Percentiles rank a stretch among this genome's conserved stretches.
Conservation (phyloP, 2,329 filamentous ascomycete species). For the Aspergillus fumigatiaffinis region DNA sequence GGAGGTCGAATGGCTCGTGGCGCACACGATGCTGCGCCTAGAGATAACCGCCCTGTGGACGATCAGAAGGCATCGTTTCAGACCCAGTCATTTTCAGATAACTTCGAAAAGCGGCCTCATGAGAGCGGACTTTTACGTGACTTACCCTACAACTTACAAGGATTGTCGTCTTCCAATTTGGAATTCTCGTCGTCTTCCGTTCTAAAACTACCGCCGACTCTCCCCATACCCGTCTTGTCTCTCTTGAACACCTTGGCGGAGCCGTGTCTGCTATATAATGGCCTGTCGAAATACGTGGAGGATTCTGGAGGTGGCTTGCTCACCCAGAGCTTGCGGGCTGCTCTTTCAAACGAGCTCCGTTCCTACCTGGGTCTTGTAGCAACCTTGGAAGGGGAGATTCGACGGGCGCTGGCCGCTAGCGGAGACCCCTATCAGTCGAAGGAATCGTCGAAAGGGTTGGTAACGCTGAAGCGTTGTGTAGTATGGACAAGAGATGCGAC, state of each 20-base stretch:
- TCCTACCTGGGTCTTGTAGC: constrained; percentile 89
- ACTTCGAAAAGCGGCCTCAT: constrained; percentile 51
- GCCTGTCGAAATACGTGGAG: constrained; percentile 76
- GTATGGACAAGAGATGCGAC: constrained; percentile 98
- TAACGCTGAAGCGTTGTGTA: constrained; percentile 91
- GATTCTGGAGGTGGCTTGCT: constrained; percentile 78
- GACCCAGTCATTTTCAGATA: constrained; percentile 13
- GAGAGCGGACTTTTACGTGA: constrained; percentile 70
- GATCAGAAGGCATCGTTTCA: constrained; percentile 11
- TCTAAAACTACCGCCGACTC: constrained; percentile 70
- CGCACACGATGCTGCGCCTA: constrained; percentile 16
- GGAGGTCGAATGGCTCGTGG: constrained; percentile 8
- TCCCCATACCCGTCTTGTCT: constrained; percentile 81
- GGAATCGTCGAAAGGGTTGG: constrained; percentile 77
- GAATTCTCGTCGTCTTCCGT: constrained; percentile 67
- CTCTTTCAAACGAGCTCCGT: constrained; percentile 77
- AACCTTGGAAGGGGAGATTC: constrained; percentile 87
- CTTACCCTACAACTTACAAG: constrained; percentile 88
- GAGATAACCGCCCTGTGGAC: constrained; percentile 16
- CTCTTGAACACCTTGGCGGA: constrained; percentile 87
- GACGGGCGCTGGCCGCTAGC: constrained; percentile 72
- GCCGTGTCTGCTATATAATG: constrained; percentile 85
- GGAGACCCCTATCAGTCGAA: constrained; percentile 55
- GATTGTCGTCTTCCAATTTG: constrained; percentile 80
- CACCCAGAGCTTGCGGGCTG: constrained; percentile 84